Conservation (phyloP, 2,329 filamentous ascomycete genomes). For the Paecilomyces dactylethromorphus region DNA sequence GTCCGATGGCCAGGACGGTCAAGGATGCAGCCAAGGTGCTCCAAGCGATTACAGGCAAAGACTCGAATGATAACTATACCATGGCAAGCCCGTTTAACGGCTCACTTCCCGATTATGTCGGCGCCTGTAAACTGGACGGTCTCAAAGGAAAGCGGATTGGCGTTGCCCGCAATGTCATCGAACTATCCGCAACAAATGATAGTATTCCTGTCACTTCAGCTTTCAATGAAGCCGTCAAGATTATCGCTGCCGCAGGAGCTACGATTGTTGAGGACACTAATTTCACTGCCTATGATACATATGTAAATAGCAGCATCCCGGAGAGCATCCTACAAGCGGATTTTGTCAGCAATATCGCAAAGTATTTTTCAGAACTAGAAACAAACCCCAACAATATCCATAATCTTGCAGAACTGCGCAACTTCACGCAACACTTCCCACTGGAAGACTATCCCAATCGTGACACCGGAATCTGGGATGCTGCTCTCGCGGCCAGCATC, state of each 20-base stretch:
- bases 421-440: conserved; percentile 49
- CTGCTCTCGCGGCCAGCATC: conserved; percentile 45
- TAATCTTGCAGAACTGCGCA: conserved; percentile 44
- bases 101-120: conserved; percentile 53
- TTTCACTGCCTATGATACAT: conserved; percentile 48
- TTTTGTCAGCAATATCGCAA: conserved; percentile 50
- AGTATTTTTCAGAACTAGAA: conserved; percentile 51
- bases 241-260: conserved; percentile 52
- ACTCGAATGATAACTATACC: conserved; percentile 52
- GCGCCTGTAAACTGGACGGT: conserved; percentile 48
- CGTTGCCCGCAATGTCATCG: conserved; percentile 55
- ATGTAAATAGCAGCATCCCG: conserved; percentile 29
- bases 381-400: conserved; percentile 53
- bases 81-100: conserved; percentile 49
- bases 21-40: conserved; percentile 53
- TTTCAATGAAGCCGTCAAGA: conserved; percentile 50
- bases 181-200: conserved; percentile 20
- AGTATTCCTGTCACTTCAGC: conserved; percentile 42
- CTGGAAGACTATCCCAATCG: conserved; percentile 55
- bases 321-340: conserved; percentile 49
- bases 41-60: conserved; percentile 52
- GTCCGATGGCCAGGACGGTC: conserved; percentile 53
- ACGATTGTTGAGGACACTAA: conserved; percentile 55
- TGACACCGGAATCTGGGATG: conserved; percentile 54
- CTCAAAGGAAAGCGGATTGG: conserved; percentile 57